Evolutionary conservation across 768 basidiomycete species (phyloP).

Genomic region (Auricularia sp.): DNA sequence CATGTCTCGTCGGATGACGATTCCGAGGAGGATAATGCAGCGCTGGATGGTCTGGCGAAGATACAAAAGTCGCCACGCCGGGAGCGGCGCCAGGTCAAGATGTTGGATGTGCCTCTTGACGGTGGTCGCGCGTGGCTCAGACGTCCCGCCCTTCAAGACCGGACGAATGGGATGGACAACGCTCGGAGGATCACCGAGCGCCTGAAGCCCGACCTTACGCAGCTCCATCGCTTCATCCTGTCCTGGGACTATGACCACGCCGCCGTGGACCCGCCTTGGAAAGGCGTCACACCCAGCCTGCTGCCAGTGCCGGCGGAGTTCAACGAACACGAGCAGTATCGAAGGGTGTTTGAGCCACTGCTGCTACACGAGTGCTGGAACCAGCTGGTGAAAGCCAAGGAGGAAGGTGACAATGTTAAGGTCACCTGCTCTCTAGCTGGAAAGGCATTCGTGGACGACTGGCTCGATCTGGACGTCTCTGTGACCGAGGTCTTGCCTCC

Average conservation of each 20-base stretch:
- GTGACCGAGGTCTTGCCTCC: slow-evolving; percentile 49
- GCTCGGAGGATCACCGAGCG: slow-evolving; percentile 54
- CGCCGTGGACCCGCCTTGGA: slow-evolving; percentile 49
- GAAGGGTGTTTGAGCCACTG: slow-evolving; percentile 70
- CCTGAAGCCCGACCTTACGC: slow-evolving; percentile 72
- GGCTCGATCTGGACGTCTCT: slow-evolving; percentile 65
- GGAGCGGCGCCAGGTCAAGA: slow-evolving; percentile 54
- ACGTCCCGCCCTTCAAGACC: slow-evolving; percentile 18
- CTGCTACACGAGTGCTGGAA: slow-evolving; percentile 86
- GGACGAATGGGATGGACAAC: slow-evolving; percentile 47
- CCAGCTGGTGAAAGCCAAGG: slow-evolving; percentile 70
- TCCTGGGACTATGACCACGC: slow-evolving; percentile 78
- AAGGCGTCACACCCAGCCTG: slow-evolving; percentile 16
- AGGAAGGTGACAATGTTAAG: slow-evolving; percentile 38
- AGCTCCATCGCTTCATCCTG: slow-evolving; percentile 65
- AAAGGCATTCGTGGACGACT: slow-evolving; percentile 68
- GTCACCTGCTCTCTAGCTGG: slow-evolving; percentile 56
- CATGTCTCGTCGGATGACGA: slow-evolving; percentile 29
- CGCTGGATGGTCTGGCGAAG: slow-evolving; percentile 43
- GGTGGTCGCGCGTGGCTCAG: neutral
- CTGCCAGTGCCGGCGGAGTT: slow-evolving; percentile 57
- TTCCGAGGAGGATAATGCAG: slow-evolving; percentile 32
- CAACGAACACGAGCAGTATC: slow-evolving; percentile 53
- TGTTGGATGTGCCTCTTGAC: slow-evolving; percentile 41
- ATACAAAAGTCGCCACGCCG: slow-evolving; percentile 49